Base-by-base conservation (phyloP, 2,329 filamentous ascomycete genomes). In the Colletotrichum acutatum region DNA sequence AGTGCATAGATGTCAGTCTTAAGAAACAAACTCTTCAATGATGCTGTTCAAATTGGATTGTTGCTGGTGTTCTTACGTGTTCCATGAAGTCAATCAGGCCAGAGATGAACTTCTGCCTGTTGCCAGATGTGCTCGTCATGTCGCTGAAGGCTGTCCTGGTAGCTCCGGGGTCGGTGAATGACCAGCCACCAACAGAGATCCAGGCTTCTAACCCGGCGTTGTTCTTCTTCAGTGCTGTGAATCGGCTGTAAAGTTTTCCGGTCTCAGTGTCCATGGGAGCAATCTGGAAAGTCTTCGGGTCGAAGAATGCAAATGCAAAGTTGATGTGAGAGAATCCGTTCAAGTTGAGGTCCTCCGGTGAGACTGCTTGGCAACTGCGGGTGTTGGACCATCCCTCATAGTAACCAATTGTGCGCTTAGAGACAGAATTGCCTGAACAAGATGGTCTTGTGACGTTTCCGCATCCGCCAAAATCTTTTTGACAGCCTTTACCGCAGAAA, bases 171-270 rank as follows among this genome's bases (percentile, higher is more conserved):
- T 82, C 79, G 16, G 80, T 84, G 19, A 82, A 77, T 0, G 78
- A 77, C 83, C 83, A 85, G 8, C 85, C 85, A 9, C 85, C 84
- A 19, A 86, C 74, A 3, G 82, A 79, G 16, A 87, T 79, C 75
- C 78, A 82, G 0, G 81, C 80, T 68, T 85, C 74, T 0, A 86
- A 76, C 3, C 61, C 74, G 4, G 76, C 66, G 0, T 79, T 74
- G 1, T 58, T 74, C 0, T 76, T 63, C 69, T 86, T 85, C 1
- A 85, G 75, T 0, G 60, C 65, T 0, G 78, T 80, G 34, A 83
- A 77, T 1, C 77, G 63, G 5, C 52, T 46, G 37, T 78, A 80
- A 2, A 83, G 60, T 0, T 63, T 30, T 0, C 49, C 69, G 3
- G 74, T 76, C 0, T 68, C 62, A 2, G 66, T 24, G 22, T 77